Percentiles rank a stretch among this genome's conserved stretches.
These are phyloP conservation scores for Glaciozyma martinii DNA, from an alignment of 768 basidiomycete species.

Conservation along the genomic window DNA sequence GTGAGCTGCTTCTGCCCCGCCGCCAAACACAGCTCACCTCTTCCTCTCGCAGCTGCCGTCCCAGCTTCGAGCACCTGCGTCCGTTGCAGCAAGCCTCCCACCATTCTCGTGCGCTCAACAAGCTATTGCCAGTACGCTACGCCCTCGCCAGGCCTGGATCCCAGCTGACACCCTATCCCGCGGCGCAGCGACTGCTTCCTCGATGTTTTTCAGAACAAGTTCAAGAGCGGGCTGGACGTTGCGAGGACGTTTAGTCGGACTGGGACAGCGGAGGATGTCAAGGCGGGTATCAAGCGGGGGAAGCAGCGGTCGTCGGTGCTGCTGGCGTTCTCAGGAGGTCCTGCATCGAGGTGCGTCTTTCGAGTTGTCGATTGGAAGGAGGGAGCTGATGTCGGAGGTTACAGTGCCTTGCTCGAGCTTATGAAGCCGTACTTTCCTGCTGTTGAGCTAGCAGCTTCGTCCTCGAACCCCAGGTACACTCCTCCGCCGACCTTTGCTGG, in stretches of 20 bases:
- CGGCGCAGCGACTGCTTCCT: constrained; percentile 15
- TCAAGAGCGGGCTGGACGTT: constrained; percentile 1
- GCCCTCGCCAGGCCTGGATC: too few relatives aligned
- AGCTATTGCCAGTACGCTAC: too few relatives aligned
- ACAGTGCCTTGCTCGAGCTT: constrained; percentile 30
- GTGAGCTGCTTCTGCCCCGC: too few relatives aligned
- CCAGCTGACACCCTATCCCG: not conserved
- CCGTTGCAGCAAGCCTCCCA: too few relatives aligned
- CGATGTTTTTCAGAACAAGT: constrained; percentile 7
- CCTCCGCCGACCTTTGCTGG: constrained; percentile 3
- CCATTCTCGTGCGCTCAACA: too few relatives aligned
- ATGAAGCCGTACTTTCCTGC: constrained; percentile 10
- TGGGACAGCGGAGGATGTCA: not conserved
- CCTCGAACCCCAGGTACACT: not conserved
- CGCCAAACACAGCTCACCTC: too few relatives aligned
- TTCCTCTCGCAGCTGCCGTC: too few relatives aligned
- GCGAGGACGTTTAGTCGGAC: constrained; percentile 1
- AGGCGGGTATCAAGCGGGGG: not conserved
- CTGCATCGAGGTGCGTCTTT: constrained; percentile 9
- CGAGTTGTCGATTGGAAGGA: too few relatives aligned
- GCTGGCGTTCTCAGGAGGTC: constrained; percentile 18
- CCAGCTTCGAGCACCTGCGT: too few relatives aligned
- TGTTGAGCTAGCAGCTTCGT: not conserved
- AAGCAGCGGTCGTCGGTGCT: constrained; percentile 9
- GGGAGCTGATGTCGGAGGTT: not conserved